Conservation (phyloP, 2,329 filamentous ascomycete species). For the Thielaviopsis ethacetica region DNA sequence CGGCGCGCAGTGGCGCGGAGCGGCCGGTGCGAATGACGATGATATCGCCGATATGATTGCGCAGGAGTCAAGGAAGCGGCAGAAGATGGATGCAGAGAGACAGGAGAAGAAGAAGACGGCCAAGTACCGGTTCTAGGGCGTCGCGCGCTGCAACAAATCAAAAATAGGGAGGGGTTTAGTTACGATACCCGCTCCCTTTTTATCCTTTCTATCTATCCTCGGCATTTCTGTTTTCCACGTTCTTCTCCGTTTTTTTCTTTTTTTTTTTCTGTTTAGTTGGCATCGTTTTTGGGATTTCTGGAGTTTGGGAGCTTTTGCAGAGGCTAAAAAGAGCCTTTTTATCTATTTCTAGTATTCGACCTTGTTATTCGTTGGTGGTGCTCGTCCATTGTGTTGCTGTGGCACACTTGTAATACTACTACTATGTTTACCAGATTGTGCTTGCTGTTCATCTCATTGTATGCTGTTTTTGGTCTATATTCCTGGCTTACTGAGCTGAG, state of each 20-base stretch:
- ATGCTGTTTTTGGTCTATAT: neutral
- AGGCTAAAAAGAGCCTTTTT: neutral
- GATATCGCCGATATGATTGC: conserved; percentile 94
- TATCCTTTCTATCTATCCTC: neutral
- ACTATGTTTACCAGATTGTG: neutral
- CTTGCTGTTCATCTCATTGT: neutral
- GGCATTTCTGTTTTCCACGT: conserved; percentile 1
- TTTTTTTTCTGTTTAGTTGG: neutral
- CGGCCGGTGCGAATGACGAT: conserved; percentile 46
- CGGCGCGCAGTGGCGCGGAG: conserved; percentile 42
- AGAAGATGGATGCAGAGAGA: conserved; percentile 75
- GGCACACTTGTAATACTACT: conserved; percentile 7
- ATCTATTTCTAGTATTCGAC: neutral
- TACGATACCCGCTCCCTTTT: neutral
- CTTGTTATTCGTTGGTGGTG: neutral
- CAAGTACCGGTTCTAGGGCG: conserved; percentile 32
- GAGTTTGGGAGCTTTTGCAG: conserved; percentile 1
- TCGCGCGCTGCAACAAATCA: neutral
- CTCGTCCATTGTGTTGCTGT: neutral
- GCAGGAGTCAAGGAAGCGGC: conserved; percentile 75
- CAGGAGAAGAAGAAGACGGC: conserved; percentile 44
- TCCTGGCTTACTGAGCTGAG: neutral
- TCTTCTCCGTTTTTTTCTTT: neutral
- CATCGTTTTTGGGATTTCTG: conserved; percentile 1
- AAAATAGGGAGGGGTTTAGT: neutral